phyloP scores from a whole-genome alignment of 768 basidiomycete species.

The Collybiopsis luxurians region DNA sequence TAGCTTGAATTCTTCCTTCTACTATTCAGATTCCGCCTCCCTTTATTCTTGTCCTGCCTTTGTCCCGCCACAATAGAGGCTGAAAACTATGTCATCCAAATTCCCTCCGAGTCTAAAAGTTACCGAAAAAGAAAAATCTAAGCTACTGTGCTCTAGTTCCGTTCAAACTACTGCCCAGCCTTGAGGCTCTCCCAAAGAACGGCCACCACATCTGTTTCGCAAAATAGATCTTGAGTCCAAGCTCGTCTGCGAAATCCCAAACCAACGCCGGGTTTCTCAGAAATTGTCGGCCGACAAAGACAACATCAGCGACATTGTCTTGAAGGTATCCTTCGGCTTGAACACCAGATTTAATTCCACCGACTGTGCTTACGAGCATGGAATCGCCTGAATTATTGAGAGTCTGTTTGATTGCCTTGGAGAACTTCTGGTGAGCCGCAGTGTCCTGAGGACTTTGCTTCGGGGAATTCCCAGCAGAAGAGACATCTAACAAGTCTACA shows the following conservation, averaged over 20 bases:
- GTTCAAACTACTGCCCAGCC: too few species aligned
- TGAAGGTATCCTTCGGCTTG: constrained; percentile 59
- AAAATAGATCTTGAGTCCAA: constrained; percentile 44
- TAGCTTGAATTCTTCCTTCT: too few species aligned
- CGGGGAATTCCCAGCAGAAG: constrained; percentile 56
- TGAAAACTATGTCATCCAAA: too few species aligned
- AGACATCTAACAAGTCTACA: constrained; percentile 75
- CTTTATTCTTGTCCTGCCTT: too few species aligned
- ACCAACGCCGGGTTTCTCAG: constrained; percentile 56
- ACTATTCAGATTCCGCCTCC: too few species aligned
- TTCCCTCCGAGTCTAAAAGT: too few species aligned
- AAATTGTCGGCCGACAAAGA: constrained; percentile 55
- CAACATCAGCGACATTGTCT: constrained; percentile 55
- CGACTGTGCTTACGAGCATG: constrained; percentile 29
- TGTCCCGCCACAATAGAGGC: too few species aligned
- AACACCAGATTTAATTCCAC: constrained; percentile 51
- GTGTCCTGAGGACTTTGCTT: constrained; percentile 34
- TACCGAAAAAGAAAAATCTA: too few species aligned
- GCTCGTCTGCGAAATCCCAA: constrained; percentile 53
- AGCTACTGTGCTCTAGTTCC: too few species aligned
- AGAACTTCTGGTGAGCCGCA: constrained; percentile 54
- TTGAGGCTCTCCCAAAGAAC: constrained; percentile 36
- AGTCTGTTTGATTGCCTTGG: constrained; percentile 41
- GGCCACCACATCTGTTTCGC: constrained; percentile 58
- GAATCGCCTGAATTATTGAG: background rate